phyloP scores from a whole-genome alignment of 441 rosid species.

The Eutrema salsugineum region DNA sequence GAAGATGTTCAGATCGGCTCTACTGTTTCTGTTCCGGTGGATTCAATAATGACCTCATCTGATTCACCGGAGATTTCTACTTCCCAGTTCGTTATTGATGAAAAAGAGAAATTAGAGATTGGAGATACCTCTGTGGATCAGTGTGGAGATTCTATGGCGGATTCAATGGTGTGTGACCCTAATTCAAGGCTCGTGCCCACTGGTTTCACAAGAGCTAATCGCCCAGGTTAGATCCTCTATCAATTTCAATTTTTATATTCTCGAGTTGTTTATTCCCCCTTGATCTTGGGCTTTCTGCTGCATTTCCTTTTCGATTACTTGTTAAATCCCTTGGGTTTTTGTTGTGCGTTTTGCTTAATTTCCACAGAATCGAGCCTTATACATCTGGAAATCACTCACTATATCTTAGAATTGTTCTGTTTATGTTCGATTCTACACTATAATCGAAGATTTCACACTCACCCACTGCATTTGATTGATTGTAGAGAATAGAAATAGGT shows the following conservation, averaged over 20 bases:
- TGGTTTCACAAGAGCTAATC: conserved; percentile 52
- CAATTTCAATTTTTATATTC: not conserved
- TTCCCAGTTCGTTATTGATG: conserved; percentile 34
- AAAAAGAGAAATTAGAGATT: conserved; percentile 29
- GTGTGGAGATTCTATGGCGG: conserved; percentile 39
- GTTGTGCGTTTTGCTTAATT: not conserved
- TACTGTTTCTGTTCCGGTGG: conserved; percentile 14
- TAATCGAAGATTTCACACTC: not conserved
- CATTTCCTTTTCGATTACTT: not conserved
- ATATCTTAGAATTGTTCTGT: not conserved
- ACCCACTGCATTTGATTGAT: not conserved
- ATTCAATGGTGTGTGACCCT: conserved; percentile 73
- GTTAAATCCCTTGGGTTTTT: not conserved
- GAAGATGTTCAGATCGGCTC: conserved; percentile 33
- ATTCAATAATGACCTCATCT: conserved; percentile 4
- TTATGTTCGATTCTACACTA: not conserved
- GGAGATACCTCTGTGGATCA: conserved; percentile 37
- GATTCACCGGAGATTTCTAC: conserved; percentile 24
- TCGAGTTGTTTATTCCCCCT: not conserved
- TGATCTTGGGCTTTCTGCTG: not conserved
- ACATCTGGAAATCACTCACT: not conserved
- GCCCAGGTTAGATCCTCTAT: conserved; percentile 39
- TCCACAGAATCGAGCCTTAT: not conserved
- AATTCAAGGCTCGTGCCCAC: conserved; percentile 48
- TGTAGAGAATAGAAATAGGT: not conserved